phyloP scores from a whole-genome alignment of 164 flowering plant genomes.

The Liriodendron chinense region DNA sequence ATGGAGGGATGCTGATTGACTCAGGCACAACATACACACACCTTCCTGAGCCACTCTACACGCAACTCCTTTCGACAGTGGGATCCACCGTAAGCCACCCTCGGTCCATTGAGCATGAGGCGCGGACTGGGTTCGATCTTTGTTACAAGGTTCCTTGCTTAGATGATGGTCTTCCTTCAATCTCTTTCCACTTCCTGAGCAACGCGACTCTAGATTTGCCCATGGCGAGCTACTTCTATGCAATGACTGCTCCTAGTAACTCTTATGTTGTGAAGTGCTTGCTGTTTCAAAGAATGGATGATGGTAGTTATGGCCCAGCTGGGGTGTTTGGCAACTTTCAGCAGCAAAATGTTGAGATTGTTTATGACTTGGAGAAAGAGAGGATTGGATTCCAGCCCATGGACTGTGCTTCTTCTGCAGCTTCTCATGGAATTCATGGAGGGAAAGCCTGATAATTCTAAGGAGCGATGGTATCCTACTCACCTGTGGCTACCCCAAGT shows the following conservation, averaged over 20 bases:
- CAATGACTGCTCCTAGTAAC: constrained; percentile 51
- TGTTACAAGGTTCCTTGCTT: constrained; percentile 55
- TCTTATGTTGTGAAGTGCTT: constrained; percentile 53
- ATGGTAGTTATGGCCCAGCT: constrained; percentile 56
- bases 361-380: constrained; percentile 63
- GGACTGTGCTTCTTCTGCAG: constrained; percentile 60
- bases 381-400: constrained; percentile 63
- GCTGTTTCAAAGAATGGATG: constrained; percentile 57
- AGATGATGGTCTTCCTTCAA: constrained; percentile 37
- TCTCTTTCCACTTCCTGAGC: constrained; percentile 59
- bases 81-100: constrained; percentile 33
- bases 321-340: constrained; percentile 74
- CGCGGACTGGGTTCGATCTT: constrained; percentile 52
- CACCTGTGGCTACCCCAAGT: too few species aligned
- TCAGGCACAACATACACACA: constrained; percentile 80
- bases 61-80: constrained; percentile 35
- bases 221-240: constrained; percentile 50
- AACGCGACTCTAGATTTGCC: constrained; percentile 58
- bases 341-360: constrained; percentile 67
- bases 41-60: constrained; percentile 56
- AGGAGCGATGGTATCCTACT: too few species aligned
- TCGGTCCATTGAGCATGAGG: constrained; percentile 40
- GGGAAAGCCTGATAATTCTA: background rate
- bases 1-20: constrained; percentile 74
- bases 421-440: constrained; percentile 35